Percentiles rank a stretch among this genome's conserved stretches.
Evolutionary conservation across 2,329 filamentous ascomycete genomes (phyloP).

Genomic region (Fusarium pseudograminearum): DNA sequence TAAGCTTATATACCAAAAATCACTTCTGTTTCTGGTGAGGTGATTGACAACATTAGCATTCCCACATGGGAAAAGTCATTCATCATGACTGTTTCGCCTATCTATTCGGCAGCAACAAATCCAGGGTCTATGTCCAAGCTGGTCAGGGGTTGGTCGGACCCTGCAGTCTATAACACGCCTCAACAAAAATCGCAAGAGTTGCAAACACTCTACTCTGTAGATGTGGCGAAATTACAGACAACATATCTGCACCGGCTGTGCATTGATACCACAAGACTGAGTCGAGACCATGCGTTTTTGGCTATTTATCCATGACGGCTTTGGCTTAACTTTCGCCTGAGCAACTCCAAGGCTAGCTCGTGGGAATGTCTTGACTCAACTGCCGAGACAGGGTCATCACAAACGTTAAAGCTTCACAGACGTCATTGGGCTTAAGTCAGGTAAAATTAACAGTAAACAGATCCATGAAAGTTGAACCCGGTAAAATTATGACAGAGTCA

Average conservation of each 20-base stretch:
- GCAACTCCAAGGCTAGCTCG: background rate
- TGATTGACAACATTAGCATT: background rate
- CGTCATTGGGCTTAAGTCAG: background rate
- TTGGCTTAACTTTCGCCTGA: background rate
- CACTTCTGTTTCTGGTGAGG: background rate
- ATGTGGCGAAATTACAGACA: background rate
- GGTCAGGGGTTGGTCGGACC: background rate
- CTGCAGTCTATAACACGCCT: background rate
- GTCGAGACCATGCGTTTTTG: background rate
- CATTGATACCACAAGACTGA: background rate
- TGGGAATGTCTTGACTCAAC: background rate
- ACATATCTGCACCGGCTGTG: background rate
- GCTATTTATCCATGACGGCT: no score
- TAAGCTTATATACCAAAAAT: slow-evolving; percentile 3
- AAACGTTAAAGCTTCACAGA: background rate
- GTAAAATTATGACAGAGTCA: background rate
- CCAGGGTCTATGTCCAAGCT: background rate
- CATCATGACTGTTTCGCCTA: background rate
- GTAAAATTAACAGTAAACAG: background rate
- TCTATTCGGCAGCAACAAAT: background rate
- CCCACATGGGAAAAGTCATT: background rate
- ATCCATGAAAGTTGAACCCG: background rate
- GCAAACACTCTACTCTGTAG: background rate
- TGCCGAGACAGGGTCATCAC: background rate
- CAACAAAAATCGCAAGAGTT: background rate